phyloP scores from a whole-genome alignment of 257 asterid species.

The Cinchona pubescens region DNA sequence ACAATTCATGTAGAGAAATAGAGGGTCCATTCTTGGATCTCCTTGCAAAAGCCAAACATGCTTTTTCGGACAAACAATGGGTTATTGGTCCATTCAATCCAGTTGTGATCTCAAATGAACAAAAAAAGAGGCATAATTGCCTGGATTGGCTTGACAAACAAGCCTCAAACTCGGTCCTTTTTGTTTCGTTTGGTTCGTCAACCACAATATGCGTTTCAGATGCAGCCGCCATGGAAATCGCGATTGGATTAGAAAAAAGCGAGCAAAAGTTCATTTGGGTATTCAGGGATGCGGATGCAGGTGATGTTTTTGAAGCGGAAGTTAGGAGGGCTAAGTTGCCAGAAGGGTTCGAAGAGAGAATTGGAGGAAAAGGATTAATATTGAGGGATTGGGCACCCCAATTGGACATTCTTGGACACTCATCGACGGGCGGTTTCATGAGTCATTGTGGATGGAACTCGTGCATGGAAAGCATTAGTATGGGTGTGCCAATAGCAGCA shows the following conservation, averaged over 20 bases:
- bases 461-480: slow-evolving; percentile 24
- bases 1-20: background rate
- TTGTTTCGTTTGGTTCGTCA: slow-evolving; percentile 22
- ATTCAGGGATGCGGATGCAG: slow-evolving; percentile 22
- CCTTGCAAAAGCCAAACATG: background rate
- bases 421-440: slow-evolving; percentile 29
- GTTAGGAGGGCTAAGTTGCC: slow-evolving; percentile 12
- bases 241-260: slow-evolving; percentile 13
- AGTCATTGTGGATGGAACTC: slow-evolving; percentile 34
- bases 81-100: slow-evolving; percentile 32
- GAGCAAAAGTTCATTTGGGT: slow-evolving; percentile 18
- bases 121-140: slow-evolving; percentile 9
- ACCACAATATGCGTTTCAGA: background rate
- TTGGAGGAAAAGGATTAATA: slow-evolving; percentile 12
- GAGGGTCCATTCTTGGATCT: slow-evolving; percentile 20
- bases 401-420: slow-evolving; percentile 15
- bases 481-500: slow-evolving; percentile 32
- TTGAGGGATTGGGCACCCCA: slow-evolving; percentile 30
- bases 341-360: slow-evolving; percentile 18
- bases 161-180: slow-evolving; percentile 9
- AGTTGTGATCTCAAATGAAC: background rate
- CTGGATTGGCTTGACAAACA: slow-evolving; percentile 19
- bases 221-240: slow-evolving; percentile 11
- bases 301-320: slow-evolving; percentile 13
- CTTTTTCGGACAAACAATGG: slow-evolving; percentile 22